Base-by-base conservation (phyloP, 257 asterid genomes). In the Solanum verrucosum region DNA sequence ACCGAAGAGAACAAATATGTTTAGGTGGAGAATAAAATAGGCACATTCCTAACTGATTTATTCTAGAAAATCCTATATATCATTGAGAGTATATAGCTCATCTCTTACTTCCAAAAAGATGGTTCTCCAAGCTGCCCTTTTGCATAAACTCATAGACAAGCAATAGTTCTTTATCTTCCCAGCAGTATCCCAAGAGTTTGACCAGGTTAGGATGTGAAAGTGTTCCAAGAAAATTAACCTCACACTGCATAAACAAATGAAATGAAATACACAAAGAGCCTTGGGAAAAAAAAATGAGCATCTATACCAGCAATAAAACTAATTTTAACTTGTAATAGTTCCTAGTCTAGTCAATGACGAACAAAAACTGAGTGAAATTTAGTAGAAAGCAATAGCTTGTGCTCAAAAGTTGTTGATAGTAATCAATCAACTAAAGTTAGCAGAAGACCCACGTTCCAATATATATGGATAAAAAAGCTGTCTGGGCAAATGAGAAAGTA, bases 121-220 rank as follows among this genome's bases (percentile, higher is more conserved):
- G 99, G 91, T 96, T 95, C 95, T 96, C 99, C 85, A 96, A 90
- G 98, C 98, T 96, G 75, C 99, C 99, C 87, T 96, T 96, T n/a
- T 92, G 95, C 98, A 96, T 94, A 91, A 93, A 96, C 75, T 96
- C 98, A 34, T 96, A 96, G 74, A 95, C 96, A 46, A 96, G 98
- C 46, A 96, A 93, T 21, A 96, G 90, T 92, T 96, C 99, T 35
- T 72, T 90, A 11, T 92, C 98, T 89, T 96, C 98, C 96, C 91
- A 93, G 83, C 99, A 91, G 88, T 96, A 96, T 63, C 99, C 99
- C 87, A 96, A 67, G 56, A 96, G 95, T 92, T 91, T 94, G 81
- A 96, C 99, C 52, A 96, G 95, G 90, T 95, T 94, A 0, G 97
- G 98, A 87, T 96, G 99, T 42, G 94, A 93, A 72, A 96, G 94